Conservation (phyloP, 371 early-diverging fungal genomes). For the Lichtheimia ornata region DNA sequence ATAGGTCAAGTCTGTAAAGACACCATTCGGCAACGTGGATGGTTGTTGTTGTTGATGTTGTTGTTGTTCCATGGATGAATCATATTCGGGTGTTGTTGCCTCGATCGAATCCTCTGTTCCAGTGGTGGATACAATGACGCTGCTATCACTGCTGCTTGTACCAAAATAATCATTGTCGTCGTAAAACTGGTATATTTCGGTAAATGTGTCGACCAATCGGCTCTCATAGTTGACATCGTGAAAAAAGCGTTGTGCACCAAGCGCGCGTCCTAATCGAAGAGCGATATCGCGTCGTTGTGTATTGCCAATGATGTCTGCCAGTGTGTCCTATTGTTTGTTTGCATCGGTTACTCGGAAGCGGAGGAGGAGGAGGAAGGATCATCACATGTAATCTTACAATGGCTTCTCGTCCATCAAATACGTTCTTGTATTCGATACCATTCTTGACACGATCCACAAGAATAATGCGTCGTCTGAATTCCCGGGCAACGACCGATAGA, state of each 20-base stretch:
- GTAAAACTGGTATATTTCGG: slow-evolving; percentile 76
- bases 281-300: slow-evolving; percentile 76
- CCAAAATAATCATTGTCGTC: slow-evolving; percentile 19
- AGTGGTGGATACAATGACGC: slow-evolving; percentile 8
- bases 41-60: not conserved
- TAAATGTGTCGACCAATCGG: slow-evolving; percentile 68
- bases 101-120: not conserved
- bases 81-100: not conserved
- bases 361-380: not conserved
- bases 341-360: too few relatives aligned
- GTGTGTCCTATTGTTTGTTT: slow-evolving; percentile 42
- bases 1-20: slow-evolving; percentile 35
- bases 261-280: slow-evolving; percentile 71
- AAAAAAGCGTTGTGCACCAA: slow-evolving; percentile 80
- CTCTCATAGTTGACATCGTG: slow-evolving; percentile 82
- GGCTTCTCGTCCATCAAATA: slow-evolving; percentile 82
- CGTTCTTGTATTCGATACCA: slow-evolving; percentile 77
- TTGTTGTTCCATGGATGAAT: not conserved
- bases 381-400: slow-evolving; percentile 43
- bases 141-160: slow-evolving; percentile 12
- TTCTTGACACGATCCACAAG: slow-evolving; percentile 68
- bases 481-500: slow-evolving; percentile 77
- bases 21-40: slow-evolving; percentile 30
- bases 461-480: slow-evolving; percentile 58
- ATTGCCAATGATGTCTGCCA: slow-evolving; percentile 66